A percentile compares a stretch with the other conserved stretches of the same genome.
These are phyloP conservation scores for Vicia faba DNA, from an alignment of 306 rosid genomes.

Conservation along the genomic window DNA sequence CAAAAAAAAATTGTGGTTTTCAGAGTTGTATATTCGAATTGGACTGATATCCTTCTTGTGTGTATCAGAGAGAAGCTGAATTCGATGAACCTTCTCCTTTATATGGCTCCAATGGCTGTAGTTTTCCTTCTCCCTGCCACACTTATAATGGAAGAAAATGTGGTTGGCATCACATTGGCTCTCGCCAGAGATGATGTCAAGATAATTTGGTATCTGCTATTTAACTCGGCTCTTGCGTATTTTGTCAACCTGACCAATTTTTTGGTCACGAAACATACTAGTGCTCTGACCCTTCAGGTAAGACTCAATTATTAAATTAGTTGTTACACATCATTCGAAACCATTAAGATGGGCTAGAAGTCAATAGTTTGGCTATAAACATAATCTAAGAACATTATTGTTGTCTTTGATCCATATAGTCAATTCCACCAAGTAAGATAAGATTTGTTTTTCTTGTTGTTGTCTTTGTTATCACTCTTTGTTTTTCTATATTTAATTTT, in stretches of 20 bases:
- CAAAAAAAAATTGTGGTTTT: slow-evolving; percentile 13
- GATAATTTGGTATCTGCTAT: slow-evolving; percentile 93
- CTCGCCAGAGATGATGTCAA: slow-evolving; percentile 91
- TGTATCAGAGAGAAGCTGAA: slow-evolving; percentile 93
- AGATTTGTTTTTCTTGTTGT: neutral
- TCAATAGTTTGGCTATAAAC: neutral
- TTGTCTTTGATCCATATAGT: neutral
- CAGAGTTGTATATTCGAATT: slow-evolving; percentile 26
- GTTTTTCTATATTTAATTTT: slow-evolving; percentile 13
- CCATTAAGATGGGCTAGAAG: neutral
- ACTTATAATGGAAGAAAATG: slow-evolving; percentile 96
- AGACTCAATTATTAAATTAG: slow-evolving; percentile 30
- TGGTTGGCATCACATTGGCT: slow-evolving; percentile 94
- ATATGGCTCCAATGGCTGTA: slow-evolving; percentile 99
- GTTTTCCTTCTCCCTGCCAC: slow-evolving; percentile 97
- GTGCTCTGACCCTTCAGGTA: slow-evolving; percentile 99
- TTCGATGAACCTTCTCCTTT: slow-evolving; percentile 97
- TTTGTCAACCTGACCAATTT: slow-evolving; percentile 97
- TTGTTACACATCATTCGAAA: neutral
- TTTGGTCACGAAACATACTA: slow-evolving; percentile 97
- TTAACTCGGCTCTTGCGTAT: slow-evolving; percentile 89
- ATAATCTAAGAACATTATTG: neutral
- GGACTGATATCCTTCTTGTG: slow-evolving; percentile 38
- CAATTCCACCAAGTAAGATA: neutral
- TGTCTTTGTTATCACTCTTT: neutral